phyloP scores from a whole-genome alignment of 192 early-diverging fungal species.

The Kappamyces sp. region DNA sequence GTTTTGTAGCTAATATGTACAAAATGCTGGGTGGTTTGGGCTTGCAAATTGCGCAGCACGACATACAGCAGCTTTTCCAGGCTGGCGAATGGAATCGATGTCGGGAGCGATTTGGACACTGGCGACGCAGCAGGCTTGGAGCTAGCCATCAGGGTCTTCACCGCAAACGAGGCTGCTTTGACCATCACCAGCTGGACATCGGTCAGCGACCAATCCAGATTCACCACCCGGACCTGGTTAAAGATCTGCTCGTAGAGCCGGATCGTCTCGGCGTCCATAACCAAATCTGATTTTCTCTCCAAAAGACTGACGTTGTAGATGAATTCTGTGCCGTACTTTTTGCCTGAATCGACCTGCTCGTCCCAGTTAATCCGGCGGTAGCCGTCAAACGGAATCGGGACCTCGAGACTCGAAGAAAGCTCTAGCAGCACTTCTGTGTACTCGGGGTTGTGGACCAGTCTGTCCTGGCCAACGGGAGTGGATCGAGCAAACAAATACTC shows the following conservation, averaged over 20 bases:
- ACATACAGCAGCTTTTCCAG: background rate
- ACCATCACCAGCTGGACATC: conserved; percentile 26
- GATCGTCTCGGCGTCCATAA: background rate
- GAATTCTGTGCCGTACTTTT: background rate
- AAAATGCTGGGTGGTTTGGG: background rate
- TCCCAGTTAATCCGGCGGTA: background rate
- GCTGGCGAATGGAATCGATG: background rate
- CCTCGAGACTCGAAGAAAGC: background rate
- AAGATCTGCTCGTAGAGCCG: background rate
- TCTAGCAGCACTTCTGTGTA: background rate
- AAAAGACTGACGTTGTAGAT: conserved; percentile 1
- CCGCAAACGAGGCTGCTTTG: background rate
- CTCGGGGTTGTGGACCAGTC: background rate
- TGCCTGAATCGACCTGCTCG: background rate
- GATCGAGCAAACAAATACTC: background rate
- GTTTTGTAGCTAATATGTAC: conserved; percentile 17
- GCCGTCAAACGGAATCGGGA: background rate
- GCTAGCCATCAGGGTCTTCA: background rate
- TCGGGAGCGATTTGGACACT: too few species aligned
- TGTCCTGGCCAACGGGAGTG: background rate
- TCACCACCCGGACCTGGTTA: conserved; percentile 4
- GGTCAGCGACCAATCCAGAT: conserved; percentile 22
- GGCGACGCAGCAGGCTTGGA: background rate
- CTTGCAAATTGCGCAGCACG: background rate
- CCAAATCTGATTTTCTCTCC: background rate